Percentiles rank a stretch among this genome's conserved stretches.
Conservation (phyloP, 495 filamentous ascomycete genomes). For the Aspergillus conjunctus region DNA sequence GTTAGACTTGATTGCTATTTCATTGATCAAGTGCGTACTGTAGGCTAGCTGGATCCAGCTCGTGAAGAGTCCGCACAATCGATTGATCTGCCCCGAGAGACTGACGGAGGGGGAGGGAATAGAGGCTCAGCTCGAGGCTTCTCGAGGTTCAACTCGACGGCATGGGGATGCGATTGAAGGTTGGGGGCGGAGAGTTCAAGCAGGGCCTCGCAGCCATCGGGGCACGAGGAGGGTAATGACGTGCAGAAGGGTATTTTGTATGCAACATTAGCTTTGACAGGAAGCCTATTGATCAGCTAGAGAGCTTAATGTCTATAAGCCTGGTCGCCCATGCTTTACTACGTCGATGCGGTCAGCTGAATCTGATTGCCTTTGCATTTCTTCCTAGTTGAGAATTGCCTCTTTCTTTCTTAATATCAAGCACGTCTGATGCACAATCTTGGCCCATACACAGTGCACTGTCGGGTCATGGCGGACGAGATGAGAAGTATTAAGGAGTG, state of each 20-base stretch:
- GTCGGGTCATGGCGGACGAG: not conserved
- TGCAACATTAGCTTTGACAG: slow-evolving; percentile 19
- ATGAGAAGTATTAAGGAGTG: not conserved
- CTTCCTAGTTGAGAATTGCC: too few species aligned
- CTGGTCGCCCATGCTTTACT: too few species aligned
- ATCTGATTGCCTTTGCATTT: too few species aligned
- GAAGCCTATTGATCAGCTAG: slow-evolving; percentile 17
- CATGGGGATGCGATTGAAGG: not conserved
- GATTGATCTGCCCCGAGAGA: not conserved
- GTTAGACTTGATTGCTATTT: not conserved
- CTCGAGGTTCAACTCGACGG: not conserved
- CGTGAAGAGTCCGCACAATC: too few species aligned
- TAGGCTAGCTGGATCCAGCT: not conserved
- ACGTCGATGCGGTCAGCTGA: not conserved
- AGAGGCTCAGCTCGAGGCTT: not conserved
- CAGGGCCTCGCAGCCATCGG: slow-evolving; percentile 3
- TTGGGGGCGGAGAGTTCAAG: not conserved
- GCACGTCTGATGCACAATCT: not conserved
- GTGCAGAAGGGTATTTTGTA: slow-evolving; percentile 21
- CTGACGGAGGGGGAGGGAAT: not conserved
- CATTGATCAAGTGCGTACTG: slow-evolving; percentile 1
- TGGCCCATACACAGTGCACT: not conserved
- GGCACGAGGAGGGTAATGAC: slow-evolving; percentile 25
- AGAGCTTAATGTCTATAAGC: not conserved
- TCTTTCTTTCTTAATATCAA: not conserved